A percentile compares a stretch with the other conserved stretches of the same genome.
These are phyloP conservation scores for Crithidia mellificae DNA, from an alignment of 208 protist species.

Conservation along the genomic window DNA sequence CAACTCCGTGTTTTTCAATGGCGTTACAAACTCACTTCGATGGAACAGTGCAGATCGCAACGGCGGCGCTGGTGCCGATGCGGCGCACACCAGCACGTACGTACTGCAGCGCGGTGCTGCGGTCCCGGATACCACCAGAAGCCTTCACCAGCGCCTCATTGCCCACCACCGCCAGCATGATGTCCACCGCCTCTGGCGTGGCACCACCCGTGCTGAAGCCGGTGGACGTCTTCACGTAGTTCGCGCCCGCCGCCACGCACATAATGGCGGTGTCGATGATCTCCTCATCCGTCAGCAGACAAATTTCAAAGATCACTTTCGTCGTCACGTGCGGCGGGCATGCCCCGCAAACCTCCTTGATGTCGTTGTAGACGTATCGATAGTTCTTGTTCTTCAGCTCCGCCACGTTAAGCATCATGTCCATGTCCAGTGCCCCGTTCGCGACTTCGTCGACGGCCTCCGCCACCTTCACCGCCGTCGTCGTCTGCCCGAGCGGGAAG, in stretches of 20 bases:
- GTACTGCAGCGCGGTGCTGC: conserved; percentile 71
- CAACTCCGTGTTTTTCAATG: too few species aligned
- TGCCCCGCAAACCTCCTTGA: conserved; percentile 70
- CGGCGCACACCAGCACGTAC: conserved; percentile 80
- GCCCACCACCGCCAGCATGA: conserved; percentile 93
- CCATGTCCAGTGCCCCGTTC: conserved; percentile 90
- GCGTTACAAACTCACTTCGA: too few species aligned
- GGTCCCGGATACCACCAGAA: conserved; percentile 88
- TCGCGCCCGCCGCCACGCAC: conserved; percentile 82
- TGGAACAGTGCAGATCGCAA: conserved; percentile 54
- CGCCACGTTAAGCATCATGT: conserved; percentile 95
- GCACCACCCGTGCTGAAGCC: conserved; percentile 92
- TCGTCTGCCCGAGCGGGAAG: conserved; percentile 93
- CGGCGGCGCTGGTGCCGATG: conserved; percentile 92
- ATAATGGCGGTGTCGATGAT: conserved; percentile 92
- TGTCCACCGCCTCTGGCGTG: conserved; percentile 79
- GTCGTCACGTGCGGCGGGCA: conserved; percentile 43
- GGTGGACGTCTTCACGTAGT: conserved; percentile 96
- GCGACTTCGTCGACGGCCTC: conserved; percentile 75
- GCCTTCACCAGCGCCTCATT: conserved; percentile 86
- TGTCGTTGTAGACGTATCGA: conserved; percentile 82
- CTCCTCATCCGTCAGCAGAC: conserved; percentile 83
- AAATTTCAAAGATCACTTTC: conserved; percentile 95
- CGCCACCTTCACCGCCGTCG: conserved; percentile 72
- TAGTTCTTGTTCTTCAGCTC: conserved; percentile 88